Conservation (phyloP, 768 basidiomycete genomes). For the Inosperma sp. region DNA sequence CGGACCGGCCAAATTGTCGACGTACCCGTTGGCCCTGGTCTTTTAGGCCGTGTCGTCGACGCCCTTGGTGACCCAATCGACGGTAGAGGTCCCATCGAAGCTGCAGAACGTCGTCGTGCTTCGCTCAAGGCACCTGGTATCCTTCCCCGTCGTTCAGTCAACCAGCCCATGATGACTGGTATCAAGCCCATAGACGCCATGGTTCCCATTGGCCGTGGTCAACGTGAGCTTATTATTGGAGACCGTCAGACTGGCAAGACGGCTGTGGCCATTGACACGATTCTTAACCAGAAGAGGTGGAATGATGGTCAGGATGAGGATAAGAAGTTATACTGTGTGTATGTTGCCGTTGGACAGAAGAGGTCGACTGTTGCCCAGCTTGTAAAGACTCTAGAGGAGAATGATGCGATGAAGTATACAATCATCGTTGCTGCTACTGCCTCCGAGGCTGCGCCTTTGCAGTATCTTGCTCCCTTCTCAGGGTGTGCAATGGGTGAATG, state of each 20-base stretch:
- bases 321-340: constrained; percentile 99
- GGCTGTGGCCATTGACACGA: constrained; percentile 99
- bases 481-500: constrained; percentile 99
- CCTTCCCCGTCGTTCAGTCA: constrained; percentile 97
- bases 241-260: constrained; percentile 99
- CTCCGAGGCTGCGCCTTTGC: constrained; percentile 97
- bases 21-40: constrained; percentile 94
- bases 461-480: constrained; percentile 99
- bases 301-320: constrained; percentile 95
- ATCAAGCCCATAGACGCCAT: constrained; percentile 99
- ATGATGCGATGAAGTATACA: constrained; percentile 99
- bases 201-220: constrained; percentile 99
- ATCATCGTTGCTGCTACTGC: constrained; percentile 99
- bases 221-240: constrained; percentile 99
- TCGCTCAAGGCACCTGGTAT: constrained; percentile 99
- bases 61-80: constrained; percentile 99
- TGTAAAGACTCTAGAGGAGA: constrained; percentile 99
- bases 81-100: constrained; percentile 95
- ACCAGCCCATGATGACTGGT: constrained; percentile 99
- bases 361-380: constrained; percentile 99
- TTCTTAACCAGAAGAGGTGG: constrained; percentile 99
- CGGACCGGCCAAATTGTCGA: constrained; percentile 99
- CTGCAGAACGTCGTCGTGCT: constrained; percentile 92
- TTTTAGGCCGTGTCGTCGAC: constrained; percentile 98
- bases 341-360: constrained; percentile 99